phyloP scores from a whole-genome alignment of 2,329 filamentous ascomycete genomes.

The Penicillium frequentans region DNA sequence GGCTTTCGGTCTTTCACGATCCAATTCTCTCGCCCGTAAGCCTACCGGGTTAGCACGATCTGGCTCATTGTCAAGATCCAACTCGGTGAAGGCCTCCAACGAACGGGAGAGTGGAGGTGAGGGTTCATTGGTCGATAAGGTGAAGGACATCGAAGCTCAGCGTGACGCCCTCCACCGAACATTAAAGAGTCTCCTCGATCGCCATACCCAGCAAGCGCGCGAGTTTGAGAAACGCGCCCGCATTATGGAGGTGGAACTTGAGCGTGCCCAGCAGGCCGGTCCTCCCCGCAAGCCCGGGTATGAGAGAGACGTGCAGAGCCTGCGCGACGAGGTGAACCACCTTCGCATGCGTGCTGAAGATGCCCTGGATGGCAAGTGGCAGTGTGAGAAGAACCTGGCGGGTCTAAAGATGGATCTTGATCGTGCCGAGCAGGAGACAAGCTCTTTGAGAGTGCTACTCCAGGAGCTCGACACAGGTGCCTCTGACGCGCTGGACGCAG shows the following conservation, averaged over 20 bases:
- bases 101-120: conserved; percentile 61
- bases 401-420: conserved; percentile 96
- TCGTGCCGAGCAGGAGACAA: conserved; percentile 88
- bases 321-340: conserved; percentile 81
- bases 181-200: conserved; percentile 78
- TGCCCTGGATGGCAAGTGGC: conserved; percentile 92
- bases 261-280: conserved; percentile 63
- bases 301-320: conserved; percentile 74
- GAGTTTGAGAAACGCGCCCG: conserved; percentile 80
- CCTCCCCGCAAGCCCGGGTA: conserved; percentile 77
- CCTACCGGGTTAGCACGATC: conserved; percentile 41
- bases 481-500: conserved; percentile 58
- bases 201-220: conserved; percentile 80
- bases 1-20: conserved; percentile 59
- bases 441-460: conserved; percentile 74
- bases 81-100: conserved; percentile 50
- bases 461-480: conserved; percentile 79
- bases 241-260: conserved; percentile 74
- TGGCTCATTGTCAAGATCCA: conserved; percentile 60
- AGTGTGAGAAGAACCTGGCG: conserved; percentile 84
- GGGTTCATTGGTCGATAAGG: conserved; percentile 71
- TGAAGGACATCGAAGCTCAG: conserved; percentile 92
- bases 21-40: conserved; percentile 65
- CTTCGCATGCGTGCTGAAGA: conserved; percentile 88
- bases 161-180: conserved; percentile 88